phyloP scores from a whole-genome alignment of 2,329 filamentous ascomycete species.

The Thielaviopsis punctulata region DNA sequence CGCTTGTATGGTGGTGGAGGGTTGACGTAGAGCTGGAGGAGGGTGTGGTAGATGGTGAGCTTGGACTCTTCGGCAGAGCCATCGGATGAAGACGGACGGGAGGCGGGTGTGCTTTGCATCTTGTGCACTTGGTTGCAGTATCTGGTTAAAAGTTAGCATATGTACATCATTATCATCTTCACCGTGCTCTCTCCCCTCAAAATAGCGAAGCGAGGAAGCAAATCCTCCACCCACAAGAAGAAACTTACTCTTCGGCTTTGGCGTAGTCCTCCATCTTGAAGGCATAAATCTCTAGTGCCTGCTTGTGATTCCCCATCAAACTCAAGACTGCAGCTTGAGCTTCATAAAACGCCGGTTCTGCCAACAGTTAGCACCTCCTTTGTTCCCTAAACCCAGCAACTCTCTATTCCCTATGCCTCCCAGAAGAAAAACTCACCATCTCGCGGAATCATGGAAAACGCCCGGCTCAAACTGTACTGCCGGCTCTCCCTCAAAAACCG shows the following conservation, averaged over 20 bases:
- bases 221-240: not conserved
- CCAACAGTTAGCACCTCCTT: conserved; percentile 6
- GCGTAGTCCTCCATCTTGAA: conserved; percentile 76
- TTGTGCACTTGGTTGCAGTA: conserved; percentile 82
- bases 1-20: conserved; percentile 57
- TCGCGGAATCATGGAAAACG: conserved; percentile 59
- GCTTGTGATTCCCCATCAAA: conserved; percentile 89
- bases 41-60: conserved; percentile 77
- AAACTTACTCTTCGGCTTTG: conserved; percentile 77
- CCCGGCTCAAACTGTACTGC: conserved; percentile 65
- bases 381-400: not conserved
- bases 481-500: conserved; percentile 57
- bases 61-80: conserved; percentile 31
- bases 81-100: conserved; percentile 19
- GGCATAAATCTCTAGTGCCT: conserved; percentile 93
- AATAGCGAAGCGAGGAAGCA: not conserved
- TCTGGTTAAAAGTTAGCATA: conserved; percentile 21
- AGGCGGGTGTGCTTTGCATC: conserved; percentile 27
- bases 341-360: conserved; percentile 75
- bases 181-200: no score
- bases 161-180: no score
- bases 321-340: conserved; percentile 78
- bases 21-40: conserved; percentile 75
- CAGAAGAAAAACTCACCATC: conserved; percentile 44
- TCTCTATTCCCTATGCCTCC: no score